These are phyloP conservation scores for Lepidium campestre DNA, from an alignment of 441 rosid genomes.

Conservation along the genomic window DNA sequence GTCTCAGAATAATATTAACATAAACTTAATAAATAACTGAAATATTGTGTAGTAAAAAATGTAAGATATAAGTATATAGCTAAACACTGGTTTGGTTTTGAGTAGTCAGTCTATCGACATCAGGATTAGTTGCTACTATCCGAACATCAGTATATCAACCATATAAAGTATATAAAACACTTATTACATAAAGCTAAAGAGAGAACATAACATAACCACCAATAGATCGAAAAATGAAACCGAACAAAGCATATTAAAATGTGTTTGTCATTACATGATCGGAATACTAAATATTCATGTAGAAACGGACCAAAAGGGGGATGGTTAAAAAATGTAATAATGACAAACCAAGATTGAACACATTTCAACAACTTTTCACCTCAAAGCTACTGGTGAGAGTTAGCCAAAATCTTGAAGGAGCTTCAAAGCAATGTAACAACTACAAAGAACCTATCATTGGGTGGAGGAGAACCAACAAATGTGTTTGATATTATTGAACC, in stretches of 20 bases:
- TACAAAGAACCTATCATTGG: background rate
- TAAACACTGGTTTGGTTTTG: no score
- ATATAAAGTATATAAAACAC: no score
- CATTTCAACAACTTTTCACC: constrained; percentile 17
- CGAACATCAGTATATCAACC: no score
- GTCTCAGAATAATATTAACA: background rate
- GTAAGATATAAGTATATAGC: no score
- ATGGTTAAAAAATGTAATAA: background rate
- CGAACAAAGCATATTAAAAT: background rate
- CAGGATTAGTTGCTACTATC: no score
- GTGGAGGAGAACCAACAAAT: background rate
- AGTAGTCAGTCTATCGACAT: no score
- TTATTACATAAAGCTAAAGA: no score
- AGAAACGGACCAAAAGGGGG: background rate
- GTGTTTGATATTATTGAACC: background rate
- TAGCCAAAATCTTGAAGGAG: constrained; percentile 4
- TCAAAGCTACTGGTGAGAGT: constrained; percentile 13
- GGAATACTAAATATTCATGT: background rate
- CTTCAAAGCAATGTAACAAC: constrained; percentile 18
- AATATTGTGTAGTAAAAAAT: background rate
- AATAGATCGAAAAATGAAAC: no score
- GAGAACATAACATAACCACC: no score
- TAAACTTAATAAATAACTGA: background rate
- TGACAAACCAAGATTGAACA: background rate
- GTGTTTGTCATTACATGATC: background rate